Evolutionary conservation across 2,329 filamentous ascomycete species (phyloP).

Genomic region (Alternaria rosae): DNA sequence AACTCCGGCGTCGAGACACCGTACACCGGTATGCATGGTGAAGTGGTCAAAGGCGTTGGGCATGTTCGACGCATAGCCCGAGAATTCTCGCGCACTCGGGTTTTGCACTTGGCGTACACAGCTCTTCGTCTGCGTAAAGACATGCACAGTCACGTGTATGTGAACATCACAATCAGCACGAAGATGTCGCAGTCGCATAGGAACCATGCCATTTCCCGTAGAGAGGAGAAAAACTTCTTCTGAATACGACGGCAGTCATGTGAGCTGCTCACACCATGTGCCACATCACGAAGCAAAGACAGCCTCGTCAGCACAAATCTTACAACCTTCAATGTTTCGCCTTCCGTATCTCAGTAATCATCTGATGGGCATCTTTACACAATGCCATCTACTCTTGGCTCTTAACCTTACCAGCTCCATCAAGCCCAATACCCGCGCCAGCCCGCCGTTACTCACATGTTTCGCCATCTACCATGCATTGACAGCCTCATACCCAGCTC

Average conservation of each 20-base stretch:
- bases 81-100: not conserved
- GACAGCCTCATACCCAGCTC: not conserved
- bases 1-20: not conserved
- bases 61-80: not conserved
- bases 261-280: not conserved
- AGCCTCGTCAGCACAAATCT: not conserved
- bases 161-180: not conserved
- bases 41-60: not conserved
- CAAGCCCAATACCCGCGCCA: slow-evolving; percentile 2
- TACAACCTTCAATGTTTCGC: not conserved
- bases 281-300: not conserved
- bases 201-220: not conserved
- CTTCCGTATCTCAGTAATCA: not conserved
- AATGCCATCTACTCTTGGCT: not conserved
- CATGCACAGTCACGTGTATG: not conserved
- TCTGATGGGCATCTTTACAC: not conserved
- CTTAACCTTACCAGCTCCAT: not conserved
- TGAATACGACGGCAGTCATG: not conserved
- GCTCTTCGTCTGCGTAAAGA: not conserved
- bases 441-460: not conserved
- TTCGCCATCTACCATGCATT: slow-evolving; percentile 4
- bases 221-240: not conserved
- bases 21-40: not conserved
- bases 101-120: not conserved
- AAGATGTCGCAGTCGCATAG: not conserved